Conservation (phyloP, 371 early-diverging fungal genomes). For the Lichtheimia ornata region DNA sequence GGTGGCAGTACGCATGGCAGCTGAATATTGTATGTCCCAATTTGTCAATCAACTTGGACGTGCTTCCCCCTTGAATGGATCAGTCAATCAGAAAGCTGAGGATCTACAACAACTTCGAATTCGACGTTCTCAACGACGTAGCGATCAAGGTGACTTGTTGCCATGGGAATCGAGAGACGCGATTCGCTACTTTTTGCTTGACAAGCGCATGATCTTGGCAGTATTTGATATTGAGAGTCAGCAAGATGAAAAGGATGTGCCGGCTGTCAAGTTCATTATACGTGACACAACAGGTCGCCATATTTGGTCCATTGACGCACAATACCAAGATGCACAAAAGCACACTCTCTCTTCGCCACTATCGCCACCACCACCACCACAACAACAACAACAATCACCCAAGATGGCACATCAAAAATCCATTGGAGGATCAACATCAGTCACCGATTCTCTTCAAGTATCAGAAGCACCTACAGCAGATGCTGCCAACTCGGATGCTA, state of each 20-base stretch:
- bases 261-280: conserved; percentile 54
- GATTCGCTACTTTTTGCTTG: conserved; percentile 69
- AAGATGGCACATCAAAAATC: conserved; percentile 17
- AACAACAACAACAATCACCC: conserved; percentile 14
- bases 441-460: background rate
- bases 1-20: conserved; percentile 69
- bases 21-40: conserved; percentile 74
- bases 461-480: conserved; percentile 11
- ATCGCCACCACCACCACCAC: conserved; percentile 13
- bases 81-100: conserved; percentile 25
- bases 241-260: conserved; percentile 19
- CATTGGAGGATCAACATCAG: background rate
- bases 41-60: conserved; percentile 71
- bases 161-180: conserved; percentile 26
- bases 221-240: conserved; percentile 30
- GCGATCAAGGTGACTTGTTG: conserved; percentile 1
- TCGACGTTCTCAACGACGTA: conserved; percentile 10
- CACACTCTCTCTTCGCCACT: too few species aligned
- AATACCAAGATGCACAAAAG: conserved; percentile 41
- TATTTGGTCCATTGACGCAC: conserved; percentile 63
- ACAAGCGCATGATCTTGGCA: conserved; percentile 66
- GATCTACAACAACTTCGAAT: conserved; percentile 40
- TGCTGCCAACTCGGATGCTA: conserved; percentile 33
- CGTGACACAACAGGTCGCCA: conserved; percentile 76
- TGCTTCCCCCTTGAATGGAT: conserved; percentile 64